Evolutionary conservation across 2,329 filamentous ascomycete species (phyloP), one percentile per base, ranked within the genome.

Genomic region (Trichoderma koningiopsis): DNA sequence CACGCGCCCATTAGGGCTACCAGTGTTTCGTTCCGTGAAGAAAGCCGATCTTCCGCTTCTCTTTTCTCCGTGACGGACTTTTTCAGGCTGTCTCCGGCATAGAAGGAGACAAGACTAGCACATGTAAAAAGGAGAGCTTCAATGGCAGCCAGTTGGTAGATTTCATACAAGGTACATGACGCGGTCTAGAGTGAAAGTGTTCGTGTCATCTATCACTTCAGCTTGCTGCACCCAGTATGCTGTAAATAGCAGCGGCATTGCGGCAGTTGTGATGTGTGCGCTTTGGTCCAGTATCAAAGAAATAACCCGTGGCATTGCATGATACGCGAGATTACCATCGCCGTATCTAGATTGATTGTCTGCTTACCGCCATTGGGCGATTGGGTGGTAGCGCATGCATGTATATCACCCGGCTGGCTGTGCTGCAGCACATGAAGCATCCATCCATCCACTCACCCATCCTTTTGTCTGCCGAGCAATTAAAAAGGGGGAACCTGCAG

Each of bases 161-260:
- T 14, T 19, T 40, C 16, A 40, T 5, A 16, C 19, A 43, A 19
- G 40, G 40, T n/a, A 19, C 37, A 19, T 19, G 7, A 40, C 19
- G 37, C 19, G 8, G 40, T n/a, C 40, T 8, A 43, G 10, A 19
- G n/a, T n/a, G 19, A 10, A 8, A n/a, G 8, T 10, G 40, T 19
- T n/a, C 16, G 19, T 43, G n/a, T 43, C 40, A 19, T 19, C 37
- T n/a, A 8, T 43, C 19, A 10, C 40, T 43, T 27, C 24, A 11
- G 5, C 52, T 29, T 29, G 24, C 22, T 55, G 52, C 49, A 53
- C 14, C 59, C 59, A 6, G 37, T 16, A 19, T 43, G 40, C 40
- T n/a, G 40, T 62, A 62, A 62, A 62, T 62, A 62, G 59, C 22
- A 55, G 10, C 52, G 52, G 40, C 16, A 43, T 13, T 31, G 31